phyloP scores from a whole-genome alignment of 805 yeast genomes.

The Candida khao-thaluensis region DNA sequence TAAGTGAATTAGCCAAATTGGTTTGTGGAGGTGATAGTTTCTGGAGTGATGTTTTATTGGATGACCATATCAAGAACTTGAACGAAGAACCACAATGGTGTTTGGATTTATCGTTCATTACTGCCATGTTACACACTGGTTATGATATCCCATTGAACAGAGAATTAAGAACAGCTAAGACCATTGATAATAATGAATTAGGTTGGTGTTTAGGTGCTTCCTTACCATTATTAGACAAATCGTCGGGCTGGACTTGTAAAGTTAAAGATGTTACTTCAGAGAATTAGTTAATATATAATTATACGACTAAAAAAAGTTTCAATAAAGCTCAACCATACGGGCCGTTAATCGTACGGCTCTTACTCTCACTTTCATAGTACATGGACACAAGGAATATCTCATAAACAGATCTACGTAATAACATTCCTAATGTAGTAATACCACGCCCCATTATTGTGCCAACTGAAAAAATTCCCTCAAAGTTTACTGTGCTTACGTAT shows the following conservation, averaged over 20 bases:
- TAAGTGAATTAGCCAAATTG: conserved; percentile 72
- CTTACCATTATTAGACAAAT: conserved; percentile 75
- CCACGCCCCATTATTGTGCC: too few species aligned
- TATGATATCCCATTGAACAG: conserved; percentile 89
- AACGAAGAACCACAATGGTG: conserved; percentile 91
- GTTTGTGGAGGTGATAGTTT: conserved; percentile 82
- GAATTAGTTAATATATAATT: too few species aligned
- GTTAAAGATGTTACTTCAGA: conserved; percentile 21
- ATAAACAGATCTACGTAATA: too few species aligned
- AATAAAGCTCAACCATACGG: too few species aligned
- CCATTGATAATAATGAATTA: conserved; percentile 81
- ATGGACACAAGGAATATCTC: too few species aligned
- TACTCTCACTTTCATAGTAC: too few species aligned
- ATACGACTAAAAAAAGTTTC: too few species aligned
- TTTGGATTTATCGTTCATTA: conserved; percentile 85
- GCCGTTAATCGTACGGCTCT: too few species aligned
- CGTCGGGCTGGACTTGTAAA: conserved; percentile 69
- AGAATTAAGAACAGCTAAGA: conserved; percentile 90
- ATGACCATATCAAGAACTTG: conserved; percentile 65
- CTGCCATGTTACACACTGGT: conserved; percentile 89
- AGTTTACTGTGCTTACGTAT: not conserved
- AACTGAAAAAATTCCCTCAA: not conserved
- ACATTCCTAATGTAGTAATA: too few species aligned
- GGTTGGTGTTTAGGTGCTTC: conserved; percentile 99
- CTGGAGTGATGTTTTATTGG: conserved; percentile 71